These are phyloP conservation scores for Nectriaceae sp. DNA, from an alignment of 2,329 filamentous ascomycete species.

Conservation along the genomic window DNA sequence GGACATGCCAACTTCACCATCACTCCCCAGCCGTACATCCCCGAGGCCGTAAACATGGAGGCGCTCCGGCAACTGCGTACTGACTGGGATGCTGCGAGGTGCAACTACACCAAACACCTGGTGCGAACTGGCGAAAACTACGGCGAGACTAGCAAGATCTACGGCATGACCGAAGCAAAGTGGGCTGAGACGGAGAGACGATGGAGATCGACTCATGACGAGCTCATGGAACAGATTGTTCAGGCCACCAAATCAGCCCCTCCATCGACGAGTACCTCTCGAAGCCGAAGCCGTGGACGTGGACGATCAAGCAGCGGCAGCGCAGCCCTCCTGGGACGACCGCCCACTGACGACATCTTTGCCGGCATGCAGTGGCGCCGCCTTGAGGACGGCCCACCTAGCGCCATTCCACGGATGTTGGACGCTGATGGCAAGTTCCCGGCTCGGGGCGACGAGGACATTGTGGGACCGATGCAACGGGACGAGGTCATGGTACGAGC, in stretches of 20 bases:
- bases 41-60: slow-evolving; percentile 61
- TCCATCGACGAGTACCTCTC: slow-evolving; percentile 29
- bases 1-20: slow-evolving; percentile 96
- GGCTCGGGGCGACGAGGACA: slow-evolving; percentile 83
- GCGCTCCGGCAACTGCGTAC: slow-evolving; percentile 64
- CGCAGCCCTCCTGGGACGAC: slow-evolving; percentile 37
- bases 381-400: slow-evolving; percentile 58
- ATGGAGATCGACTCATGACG: slow-evolving; percentile 73
- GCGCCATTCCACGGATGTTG: slow-evolving; percentile 68
- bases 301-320: slow-evolving; percentile 43
- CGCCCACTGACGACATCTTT: slow-evolving; percentile 40
- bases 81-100: slow-evolving; percentile 81
- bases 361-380: slow-evolving; percentile 45
- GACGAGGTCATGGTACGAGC: slow-evolving; percentile 54
- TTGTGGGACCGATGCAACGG: slow-evolving; percentile 86
- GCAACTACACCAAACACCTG: slow-evolving; percentile 87
- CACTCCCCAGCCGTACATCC: slow-evolving; percentile 75
- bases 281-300: slow-evolving; percentile 43
- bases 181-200: slow-evolving; percentile 77
- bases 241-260: slow-evolving; percentile 34
- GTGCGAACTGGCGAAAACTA: slow-evolving; percentile 89
- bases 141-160: slow-evolving; percentile 85
- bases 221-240: slow-evolving; percentile 57
- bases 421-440: slow-evolving; percentile 84
- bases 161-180: slow-evolving; percentile 81